These are phyloP conservation scores for Annulohypoxylon moriforme DNA, from an alignment of 495 filamentous ascomycete genomes.

Conservation along the genomic window DNA sequence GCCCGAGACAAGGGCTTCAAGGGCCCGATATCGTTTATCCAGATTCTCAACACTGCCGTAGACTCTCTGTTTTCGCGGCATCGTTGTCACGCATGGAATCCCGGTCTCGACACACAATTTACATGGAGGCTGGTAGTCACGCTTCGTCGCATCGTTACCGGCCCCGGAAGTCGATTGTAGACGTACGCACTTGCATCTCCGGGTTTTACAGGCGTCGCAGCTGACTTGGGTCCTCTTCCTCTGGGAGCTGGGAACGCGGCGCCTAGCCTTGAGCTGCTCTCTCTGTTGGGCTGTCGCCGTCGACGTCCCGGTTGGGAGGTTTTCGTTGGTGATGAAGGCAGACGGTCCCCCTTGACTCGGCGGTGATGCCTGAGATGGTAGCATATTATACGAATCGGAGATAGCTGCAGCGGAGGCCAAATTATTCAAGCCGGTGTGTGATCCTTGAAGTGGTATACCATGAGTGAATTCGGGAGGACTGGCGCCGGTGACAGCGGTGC, in stretches of 20 bases:
- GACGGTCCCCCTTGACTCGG: conserved; percentile 20
- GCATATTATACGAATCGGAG: conserved; percentile 25
- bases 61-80: conserved; percentile 61
- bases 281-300: conserved; percentile 16
- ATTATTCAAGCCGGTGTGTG: conserved; percentile 19
- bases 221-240: conserved; percentile 51
- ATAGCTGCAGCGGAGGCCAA: conserved; percentile 38
- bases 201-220: conserved; percentile 54
- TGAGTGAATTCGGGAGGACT: neutral
- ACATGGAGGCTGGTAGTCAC: conserved; percentile 44
- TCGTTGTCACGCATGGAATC: conserved; percentile 58
- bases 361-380: neutral
- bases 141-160: conserved; percentile 32
- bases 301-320: neutral
- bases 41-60: conserved; percentile 64
- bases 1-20: conserved; percentile 59
- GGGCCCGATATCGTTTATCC: conserved; percentile 56
- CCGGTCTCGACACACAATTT: conserved; percentile 54
- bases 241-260: conserved; percentile 51
- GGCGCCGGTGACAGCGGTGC: neutral
- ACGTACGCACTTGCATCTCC: conserved; percentile 56
- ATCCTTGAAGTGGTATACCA: neutral
- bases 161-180: conserved; percentile 18
- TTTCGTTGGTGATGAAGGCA: conserved; percentile 34
- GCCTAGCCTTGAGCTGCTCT: conserved; percentile 32